Percentiles rank a stretch among this genome's conserved stretches.
Conservation (phyloP, 306 rosid species). For the Prinsepia uniflora region DNA sequence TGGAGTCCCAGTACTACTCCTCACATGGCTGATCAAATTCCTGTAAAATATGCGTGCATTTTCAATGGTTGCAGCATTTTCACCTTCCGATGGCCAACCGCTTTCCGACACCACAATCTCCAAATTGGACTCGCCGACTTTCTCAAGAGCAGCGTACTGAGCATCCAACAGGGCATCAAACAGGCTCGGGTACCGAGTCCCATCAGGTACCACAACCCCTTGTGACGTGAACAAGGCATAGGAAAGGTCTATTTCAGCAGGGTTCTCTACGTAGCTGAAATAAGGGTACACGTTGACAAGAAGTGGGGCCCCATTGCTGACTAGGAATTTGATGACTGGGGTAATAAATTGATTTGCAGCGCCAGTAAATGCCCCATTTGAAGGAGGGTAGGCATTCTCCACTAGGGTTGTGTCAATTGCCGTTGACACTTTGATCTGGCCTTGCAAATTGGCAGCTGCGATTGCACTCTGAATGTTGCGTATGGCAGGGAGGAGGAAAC, state of each 20-base stretch:
- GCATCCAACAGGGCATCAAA: conserved; percentile 45
- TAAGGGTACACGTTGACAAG: conserved; percentile 67
- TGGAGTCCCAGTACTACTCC: conserved; percentile 37
- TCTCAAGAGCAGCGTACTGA: conserved; percentile 51
- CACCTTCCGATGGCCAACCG: conserved; percentile 66
- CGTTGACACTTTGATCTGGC: conserved; percentile 54
- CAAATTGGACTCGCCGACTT: conserved; percentile 30
- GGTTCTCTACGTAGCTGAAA: conserved; percentile 15
- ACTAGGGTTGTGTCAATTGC: conserved; percentile 32
- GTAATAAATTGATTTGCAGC: conserved; percentile 22
- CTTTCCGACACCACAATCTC: conserved; percentile 55
- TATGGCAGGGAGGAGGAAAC: conserved; percentile 29
- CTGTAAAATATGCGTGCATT: conserved; percentile 42
- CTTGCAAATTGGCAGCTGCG: conserved; percentile 36
- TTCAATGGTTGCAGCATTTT: conserved; percentile 17
- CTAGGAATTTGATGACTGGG: conserved; percentile 41
- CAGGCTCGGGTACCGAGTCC: conserved; percentile 38
- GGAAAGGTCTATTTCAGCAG: neutral
- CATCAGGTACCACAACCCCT: conserved; percentile 22
- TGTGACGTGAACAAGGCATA: conserved; percentile 49
- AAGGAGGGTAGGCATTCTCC: conserved; percentile 43
- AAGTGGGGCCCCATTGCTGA: conserved; percentile 45
- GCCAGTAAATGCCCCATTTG: conserved; percentile 22
- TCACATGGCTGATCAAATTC: conserved; percentile 45
- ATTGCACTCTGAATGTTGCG: conserved; percentile 37